Evolutionary conservation across 2,329 filamentous ascomycete genomes (phyloP).

Genomic region (Didymella lethalis): DNA sequence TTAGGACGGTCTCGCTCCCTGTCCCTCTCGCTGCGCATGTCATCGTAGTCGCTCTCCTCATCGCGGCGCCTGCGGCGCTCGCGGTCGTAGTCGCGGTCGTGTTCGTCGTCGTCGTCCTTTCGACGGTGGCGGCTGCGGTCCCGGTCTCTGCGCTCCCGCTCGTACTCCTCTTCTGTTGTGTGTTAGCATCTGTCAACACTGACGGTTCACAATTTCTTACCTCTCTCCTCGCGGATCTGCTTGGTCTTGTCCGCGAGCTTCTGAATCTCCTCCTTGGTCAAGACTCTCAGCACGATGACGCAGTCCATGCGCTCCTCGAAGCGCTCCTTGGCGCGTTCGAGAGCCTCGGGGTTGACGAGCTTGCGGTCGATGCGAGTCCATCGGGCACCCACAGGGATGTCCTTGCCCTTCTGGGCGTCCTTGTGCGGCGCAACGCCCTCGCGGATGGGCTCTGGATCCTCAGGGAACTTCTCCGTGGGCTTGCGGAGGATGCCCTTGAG

Average conservation of each 20-base stretch:
- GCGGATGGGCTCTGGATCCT: slow-evolving; percentile 80
- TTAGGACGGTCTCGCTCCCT: slow-evolving; percentile 35
- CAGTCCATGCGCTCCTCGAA: slow-evolving; percentile 93
- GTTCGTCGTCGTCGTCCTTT: slow-evolving; percentile 43
- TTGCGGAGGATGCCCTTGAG: slow-evolving; percentile 83
- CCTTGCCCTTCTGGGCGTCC: slow-evolving; percentile 75
- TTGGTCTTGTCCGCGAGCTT: slow-evolving; percentile 82
- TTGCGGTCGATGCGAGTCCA: slow-evolving; percentile 94
- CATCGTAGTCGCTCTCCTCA: slow-evolving; percentile 41
- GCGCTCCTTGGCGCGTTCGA: slow-evolving; percentile 86
- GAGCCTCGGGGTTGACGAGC: slow-evolving; percentile 86
- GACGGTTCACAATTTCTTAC: slow-evolving; percentile 12
- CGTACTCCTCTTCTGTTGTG: slow-evolving; percentile 43
- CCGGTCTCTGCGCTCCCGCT: slow-evolving; percentile 40
- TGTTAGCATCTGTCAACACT: slow-evolving; percentile 21
- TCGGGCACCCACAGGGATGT: slow-evolving; percentile 75
- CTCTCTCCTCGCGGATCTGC: slow-evolving; percentile 69
- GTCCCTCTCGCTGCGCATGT: slow-evolving; percentile 29
- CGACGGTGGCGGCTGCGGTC: slow-evolving; percentile 40
- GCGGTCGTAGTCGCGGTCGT: slow-evolving; percentile 36
- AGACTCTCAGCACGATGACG: slow-evolving; percentile 87
- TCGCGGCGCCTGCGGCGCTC: slow-evolving; percentile 37
- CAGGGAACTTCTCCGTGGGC: slow-evolving; percentile 83
- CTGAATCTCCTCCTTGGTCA: slow-evolving; percentile 90
- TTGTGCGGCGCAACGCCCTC: slow-evolving; percentile 96